Evolutionary conservation across 2,329 filamentous ascomycete genomes (phyloP).

Genomic region (Parascedosporium putredinis): DNA sequence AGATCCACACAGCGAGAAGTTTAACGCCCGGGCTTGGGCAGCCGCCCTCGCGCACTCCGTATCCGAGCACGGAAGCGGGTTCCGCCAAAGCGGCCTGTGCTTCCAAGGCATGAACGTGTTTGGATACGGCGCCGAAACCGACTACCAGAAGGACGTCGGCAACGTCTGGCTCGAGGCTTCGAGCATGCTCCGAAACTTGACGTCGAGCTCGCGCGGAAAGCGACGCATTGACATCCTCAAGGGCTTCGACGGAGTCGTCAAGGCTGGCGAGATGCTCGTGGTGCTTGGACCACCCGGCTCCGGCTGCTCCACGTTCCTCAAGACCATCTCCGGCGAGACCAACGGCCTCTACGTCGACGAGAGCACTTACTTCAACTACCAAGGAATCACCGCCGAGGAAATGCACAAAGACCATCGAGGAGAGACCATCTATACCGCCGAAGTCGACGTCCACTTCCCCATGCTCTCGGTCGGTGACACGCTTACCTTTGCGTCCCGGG

Average conservation of each 20-base stretch:
- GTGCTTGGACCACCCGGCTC: constrained; percentile 70
- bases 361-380: constrained; percentile 63
- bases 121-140: constrained; percentile 36
- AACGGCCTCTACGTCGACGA: constrained; percentile 39
- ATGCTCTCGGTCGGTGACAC: constrained; percentile 84
- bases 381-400: constrained; percentile 59
- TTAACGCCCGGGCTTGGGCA: constrained; percentile 33
- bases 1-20: constrained; percentile 37
- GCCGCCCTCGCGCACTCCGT: constrained; percentile 17
- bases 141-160: constrained; percentile 34
- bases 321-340: constrained; percentile 58
- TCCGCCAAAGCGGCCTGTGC: constrained; percentile 22
- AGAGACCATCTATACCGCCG: constrained; percentile 76
- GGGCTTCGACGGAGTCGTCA: not conserved
- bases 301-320: constrained; percentile 60
- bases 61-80: constrained; percentile 17
- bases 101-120: constrained; percentile 36
- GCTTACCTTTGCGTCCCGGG: constrained; percentile 72
- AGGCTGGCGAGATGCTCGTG: constrained; percentile 69
- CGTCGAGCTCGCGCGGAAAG: constrained; percentile 16
- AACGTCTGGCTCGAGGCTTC: constrained; percentile 22
- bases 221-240: constrained; percentile 41
- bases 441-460: constrained; percentile 76
- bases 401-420: constrained; percentile 65
- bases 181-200: constrained; percentile 6